Evolutionary conservation across 257 asterid genomes (phyloP).

Genomic region (Jasminum sambac): DNA sequence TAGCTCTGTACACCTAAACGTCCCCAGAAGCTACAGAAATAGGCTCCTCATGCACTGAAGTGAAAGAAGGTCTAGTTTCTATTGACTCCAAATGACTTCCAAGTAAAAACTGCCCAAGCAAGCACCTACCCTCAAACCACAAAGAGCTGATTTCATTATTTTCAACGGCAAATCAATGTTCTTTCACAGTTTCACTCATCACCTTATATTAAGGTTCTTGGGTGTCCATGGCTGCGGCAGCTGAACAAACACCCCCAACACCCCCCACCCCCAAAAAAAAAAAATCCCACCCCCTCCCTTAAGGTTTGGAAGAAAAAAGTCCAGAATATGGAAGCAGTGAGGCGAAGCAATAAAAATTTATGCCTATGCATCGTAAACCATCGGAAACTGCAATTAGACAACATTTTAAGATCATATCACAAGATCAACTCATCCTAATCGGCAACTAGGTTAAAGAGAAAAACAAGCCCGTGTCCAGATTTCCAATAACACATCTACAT

Average conservation of each 20-base stretch:
- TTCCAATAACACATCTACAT: neutral
- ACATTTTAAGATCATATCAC: neutral
- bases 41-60: neutral
- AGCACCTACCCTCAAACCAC: neutral
- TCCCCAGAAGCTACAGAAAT: neutral
- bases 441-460: neutral
- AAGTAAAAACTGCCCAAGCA: neutral
- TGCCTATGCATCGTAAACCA: neutral
- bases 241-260: too few species aligned
- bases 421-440: neutral
- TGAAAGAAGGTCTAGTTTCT: neutral
- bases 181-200: neutral
- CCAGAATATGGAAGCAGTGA: neutral
- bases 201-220: neutral
- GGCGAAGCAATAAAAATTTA: neutral
- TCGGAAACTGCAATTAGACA: neutral
- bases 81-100: neutral
- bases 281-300: too few species aligned
- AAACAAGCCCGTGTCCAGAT: neutral
- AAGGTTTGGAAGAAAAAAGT: neutral
- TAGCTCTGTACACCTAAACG: neutral
- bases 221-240: too few species aligned
- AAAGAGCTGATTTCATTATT: neutral
- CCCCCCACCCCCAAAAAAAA: too few species aligned
- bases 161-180: neutral